Conservation (phyloP, 2,329 filamentous ascomycete species). For the Epicoccum sorghinum region DNA sequence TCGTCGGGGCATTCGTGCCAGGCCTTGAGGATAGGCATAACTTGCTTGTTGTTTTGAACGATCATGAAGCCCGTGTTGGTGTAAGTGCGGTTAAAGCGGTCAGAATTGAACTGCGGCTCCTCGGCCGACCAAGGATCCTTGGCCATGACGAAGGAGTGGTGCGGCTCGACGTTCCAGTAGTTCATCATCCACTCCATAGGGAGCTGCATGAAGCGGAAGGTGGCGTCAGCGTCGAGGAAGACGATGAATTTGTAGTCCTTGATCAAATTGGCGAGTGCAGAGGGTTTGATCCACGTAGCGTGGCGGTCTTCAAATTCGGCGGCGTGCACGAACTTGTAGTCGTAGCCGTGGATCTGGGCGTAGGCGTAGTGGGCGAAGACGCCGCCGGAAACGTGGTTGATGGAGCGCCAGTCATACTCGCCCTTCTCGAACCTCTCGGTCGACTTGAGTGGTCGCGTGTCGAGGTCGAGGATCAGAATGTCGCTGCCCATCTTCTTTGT, state of each 20-base stretch:
- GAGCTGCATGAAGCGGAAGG: conserved; percentile 54
- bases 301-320: conserved; percentile 49
- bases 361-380: conserved; percentile 49
- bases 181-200: conserved; percentile 59
- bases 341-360: conserved; percentile 56
- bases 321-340: conserved; percentile 56
- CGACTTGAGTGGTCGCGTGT: conserved; percentile 43
- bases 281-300: conserved; percentile 57
- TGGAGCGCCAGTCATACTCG: conserved; percentile 45
- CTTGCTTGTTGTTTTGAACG: conserved; percentile 58
- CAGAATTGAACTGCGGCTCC: conserved; percentile 49
- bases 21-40: conserved; percentile 56
- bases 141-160: conserved; percentile 55
- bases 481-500: conserved; percentile 42
- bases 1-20: conserved; percentile 54
- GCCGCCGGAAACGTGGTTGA: conserved; percentile 45
- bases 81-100: conserved; percentile 51
- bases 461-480: conserved; percentile 45
- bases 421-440: conserved; percentile 40
- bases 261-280: conserved; percentile 45
- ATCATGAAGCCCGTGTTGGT: conserved; percentile 62
- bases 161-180: conserved; percentile 54
- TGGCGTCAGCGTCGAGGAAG: conserved; percentile 57
- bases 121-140: conserved; percentile 49
- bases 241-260: conserved; percentile 53